Evolutionary conservation across 73 alveolate species (phyloP).

Genomic region (Tetrahymena elliotti): DNA sequence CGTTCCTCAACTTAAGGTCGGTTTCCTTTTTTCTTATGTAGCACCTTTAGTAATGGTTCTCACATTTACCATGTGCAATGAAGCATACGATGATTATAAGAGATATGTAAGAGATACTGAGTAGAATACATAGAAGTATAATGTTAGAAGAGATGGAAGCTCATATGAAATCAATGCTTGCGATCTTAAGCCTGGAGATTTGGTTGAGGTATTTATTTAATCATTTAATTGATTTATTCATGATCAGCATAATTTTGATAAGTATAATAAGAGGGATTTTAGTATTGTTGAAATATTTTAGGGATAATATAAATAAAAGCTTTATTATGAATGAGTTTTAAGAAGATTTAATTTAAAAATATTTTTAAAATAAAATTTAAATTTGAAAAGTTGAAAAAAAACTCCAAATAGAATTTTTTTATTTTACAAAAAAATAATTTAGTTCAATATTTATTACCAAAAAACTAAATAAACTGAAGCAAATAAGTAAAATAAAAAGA

Average conservation of each 20-base stretch:
- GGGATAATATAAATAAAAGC: neutral
- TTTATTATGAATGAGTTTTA: no score
- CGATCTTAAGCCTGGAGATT: conserved; percentile 31
- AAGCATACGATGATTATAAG: conserved; percentile 80
- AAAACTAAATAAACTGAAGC: neutral
- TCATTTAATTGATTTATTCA: neutral
- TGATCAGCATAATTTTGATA: no score
- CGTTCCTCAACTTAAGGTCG: conserved; percentile 56
- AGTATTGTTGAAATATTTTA: no score
- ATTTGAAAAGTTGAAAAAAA: no score
- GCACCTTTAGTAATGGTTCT: conserved; percentile 90
- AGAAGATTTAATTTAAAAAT: neutral
- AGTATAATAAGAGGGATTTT: no score
- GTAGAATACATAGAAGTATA: conserved; percentile 58
- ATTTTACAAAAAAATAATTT: no score
- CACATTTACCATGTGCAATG: conserved; percentile 80
- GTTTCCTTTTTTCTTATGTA: conserved; percentile 65
- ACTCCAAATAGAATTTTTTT: neutral
- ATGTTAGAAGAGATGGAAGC: conserved; percentile 18
- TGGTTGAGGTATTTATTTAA: conserved; percentile 16
- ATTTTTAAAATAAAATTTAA: no score
- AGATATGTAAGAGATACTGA: conserved; percentile 82
- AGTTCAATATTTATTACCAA: neutral
- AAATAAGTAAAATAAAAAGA: neutral
- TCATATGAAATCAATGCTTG: neutral